Conservation (phyloP, 306 rosid genomes). For the Glycine tomentella region DNA sequence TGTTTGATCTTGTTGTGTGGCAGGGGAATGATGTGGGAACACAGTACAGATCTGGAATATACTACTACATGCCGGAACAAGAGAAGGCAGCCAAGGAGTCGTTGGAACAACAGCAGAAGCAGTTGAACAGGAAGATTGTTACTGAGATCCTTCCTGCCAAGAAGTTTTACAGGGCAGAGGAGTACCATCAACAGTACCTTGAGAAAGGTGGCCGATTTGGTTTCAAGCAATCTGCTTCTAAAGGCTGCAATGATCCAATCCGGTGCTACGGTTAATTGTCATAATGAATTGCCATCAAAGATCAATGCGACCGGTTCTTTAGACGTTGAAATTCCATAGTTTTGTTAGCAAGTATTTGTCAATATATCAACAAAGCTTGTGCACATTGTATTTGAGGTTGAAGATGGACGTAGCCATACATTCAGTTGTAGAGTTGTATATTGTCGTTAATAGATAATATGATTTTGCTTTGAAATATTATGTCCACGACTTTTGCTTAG, state of each 20-base stretch:
- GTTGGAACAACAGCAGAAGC: conserved; percentile 67
- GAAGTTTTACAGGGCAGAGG: conserved; percentile 93
- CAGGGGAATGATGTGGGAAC: conserved; percentile 97
- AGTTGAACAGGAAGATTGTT: conserved; percentile 70
- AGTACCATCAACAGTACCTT: conserved; percentile 96
- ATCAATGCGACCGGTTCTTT: conserved; percentile 19
- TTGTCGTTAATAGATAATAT: conserved; percentile 6
- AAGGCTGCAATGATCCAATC: conserved; percentile 94
- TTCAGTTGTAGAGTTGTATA: conserved; percentile 27
- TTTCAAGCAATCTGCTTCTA: conserved; percentile 73
- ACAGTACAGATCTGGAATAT: conserved; percentile 95
- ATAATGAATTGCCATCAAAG: not conserved
- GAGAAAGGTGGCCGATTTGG: conserved; percentile 96
- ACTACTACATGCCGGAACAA: conserved; percentile 90
- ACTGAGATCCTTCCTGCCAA: conserved; percentile 93
- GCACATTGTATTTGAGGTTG: conserved; percentile 24
- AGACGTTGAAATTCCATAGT: conserved; percentile 36
- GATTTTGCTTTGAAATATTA: conserved; percentile 16
- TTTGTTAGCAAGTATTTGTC: conserved; percentile 40
- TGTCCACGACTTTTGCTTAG: not conserved
- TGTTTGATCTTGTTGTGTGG: conserved; percentile 17
- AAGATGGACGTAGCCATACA: conserved; percentile 37
- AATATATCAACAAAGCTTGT: conserved; percentile 38
- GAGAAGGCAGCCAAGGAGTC: conserved; percentile 81
- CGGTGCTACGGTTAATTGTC: conserved; percentile 81